These are phyloP conservation scores for Aspergillus sp. DNA, from an alignment of 2,329 filamentous ascomycete genomes.

Conservation along the genomic window DNA sequence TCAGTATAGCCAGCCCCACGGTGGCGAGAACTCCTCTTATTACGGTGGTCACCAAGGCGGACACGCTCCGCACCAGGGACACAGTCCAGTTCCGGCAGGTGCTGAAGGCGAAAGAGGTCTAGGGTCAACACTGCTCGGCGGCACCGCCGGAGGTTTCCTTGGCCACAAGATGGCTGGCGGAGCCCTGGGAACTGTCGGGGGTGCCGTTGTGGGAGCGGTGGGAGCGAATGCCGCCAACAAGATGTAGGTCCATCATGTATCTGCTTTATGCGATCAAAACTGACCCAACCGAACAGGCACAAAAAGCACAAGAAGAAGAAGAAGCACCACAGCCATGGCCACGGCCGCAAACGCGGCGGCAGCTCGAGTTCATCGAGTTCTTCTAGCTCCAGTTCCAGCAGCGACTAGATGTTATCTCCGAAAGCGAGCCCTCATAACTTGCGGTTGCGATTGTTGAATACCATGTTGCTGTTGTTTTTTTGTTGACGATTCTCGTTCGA, in stretches of 20 bases:
- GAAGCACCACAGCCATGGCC: conserved; percentile 25
- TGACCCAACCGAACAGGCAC: conserved; percentile 16
- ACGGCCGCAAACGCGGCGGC: conserved; percentile 17
- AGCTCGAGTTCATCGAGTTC: conserved; percentile 18
- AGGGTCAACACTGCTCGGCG: conserved; percentile 38
- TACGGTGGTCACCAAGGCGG: conserved; percentile 26
- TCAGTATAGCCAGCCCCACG: conserved; percentile 19
- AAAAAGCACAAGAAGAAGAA: conserved; percentile 29
- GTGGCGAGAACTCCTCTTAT: conserved; percentile 31
- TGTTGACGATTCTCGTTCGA: background rate
- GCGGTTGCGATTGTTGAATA: background rate
- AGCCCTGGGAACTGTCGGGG: conserved; percentile 32
- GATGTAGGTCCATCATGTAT: conserved; percentile 21
- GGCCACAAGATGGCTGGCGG: conserved; percentile 38
- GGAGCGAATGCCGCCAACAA: conserved; percentile 32
- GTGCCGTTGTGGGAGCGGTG: conserved; percentile 33
- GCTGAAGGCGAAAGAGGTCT: conserved; percentile 36
- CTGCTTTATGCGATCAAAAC: background rate
- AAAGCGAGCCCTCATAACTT: background rate
- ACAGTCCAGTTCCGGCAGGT: conserved; percentile 18
- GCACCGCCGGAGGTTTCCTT: conserved; percentile 36
- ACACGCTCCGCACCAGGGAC: conserved; percentile 20
- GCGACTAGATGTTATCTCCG: conserved; percentile 15
- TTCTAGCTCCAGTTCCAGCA: conserved; percentile 23
- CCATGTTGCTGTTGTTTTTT: background rate